Percentiles rank a stretch among this genome's conserved stretches.
Conservation (phyloP, 192 early-diverging fungal species). For the Coemansia sp. region DNA sequence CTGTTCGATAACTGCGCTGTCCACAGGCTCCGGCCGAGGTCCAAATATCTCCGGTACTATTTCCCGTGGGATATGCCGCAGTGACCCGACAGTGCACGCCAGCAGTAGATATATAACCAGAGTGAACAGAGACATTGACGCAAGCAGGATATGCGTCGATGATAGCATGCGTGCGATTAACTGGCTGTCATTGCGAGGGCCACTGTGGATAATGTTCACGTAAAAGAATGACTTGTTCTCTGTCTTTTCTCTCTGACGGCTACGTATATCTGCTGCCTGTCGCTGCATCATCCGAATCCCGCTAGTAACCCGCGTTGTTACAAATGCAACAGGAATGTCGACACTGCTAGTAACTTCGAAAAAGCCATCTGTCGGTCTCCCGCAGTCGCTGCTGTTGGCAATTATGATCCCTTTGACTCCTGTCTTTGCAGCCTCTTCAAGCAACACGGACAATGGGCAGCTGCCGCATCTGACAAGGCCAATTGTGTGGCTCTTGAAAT, state of each 20-base stretch:
- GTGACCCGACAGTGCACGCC: conserved; percentile 44
- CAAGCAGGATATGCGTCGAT: conserved; percentile 35
- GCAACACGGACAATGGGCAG: conserved; percentile 33
- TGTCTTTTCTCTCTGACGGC: not conserved
- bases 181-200: not conserved
- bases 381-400: conserved; percentile 45
- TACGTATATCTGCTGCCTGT: conserved; percentile 3
- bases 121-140: conserved; percentile 18
- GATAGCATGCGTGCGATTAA: conserved; percentile 31
- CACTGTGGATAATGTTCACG: conserved; percentile 21
- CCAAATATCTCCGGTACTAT: conserved; percentile 40
- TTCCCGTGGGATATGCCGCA: conserved; percentile 37
- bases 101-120: conserved; percentile 33
- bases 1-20: conserved; percentile 18
- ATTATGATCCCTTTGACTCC: conserved; percentile 36
- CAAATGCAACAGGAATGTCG: conserved; percentile 39
- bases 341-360: conserved; percentile 30
- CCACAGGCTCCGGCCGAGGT: conserved; percentile 30
- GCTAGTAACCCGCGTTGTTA: conserved; percentile 23
- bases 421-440: conserved; percentile 25
- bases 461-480: conserved; percentile 42
- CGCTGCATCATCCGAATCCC: conserved; percentile 31
- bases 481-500: conserved; percentile 14
- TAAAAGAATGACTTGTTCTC: conserved; percentile 30
- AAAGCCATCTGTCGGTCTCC: conserved; percentile 33